Evolutionary conservation across 305 asterid genomes (phyloP).

Genomic region (Stenogyne calaminthoides): DNA sequence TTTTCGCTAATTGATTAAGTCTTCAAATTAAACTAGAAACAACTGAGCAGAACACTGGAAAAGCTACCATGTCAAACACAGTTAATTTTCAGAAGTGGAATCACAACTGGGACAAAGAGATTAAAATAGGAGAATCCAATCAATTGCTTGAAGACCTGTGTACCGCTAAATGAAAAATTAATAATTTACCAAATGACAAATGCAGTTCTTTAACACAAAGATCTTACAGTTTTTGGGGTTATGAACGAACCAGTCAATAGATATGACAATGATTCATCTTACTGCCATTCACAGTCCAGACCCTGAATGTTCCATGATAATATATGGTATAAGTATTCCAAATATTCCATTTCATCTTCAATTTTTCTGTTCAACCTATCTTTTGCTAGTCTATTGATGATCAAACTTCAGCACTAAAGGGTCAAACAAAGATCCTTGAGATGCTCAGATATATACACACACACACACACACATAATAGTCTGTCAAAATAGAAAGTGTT

Average conservation of each 20-base stretch:
- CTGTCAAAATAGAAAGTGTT: not conserved
- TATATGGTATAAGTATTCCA: not conserved
- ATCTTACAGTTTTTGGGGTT: not conserved
- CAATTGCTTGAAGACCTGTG: not conserved
- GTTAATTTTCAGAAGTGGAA: not conserved
- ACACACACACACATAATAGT: not conserved
- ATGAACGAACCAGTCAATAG: not conserved
- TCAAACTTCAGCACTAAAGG: not conserved
- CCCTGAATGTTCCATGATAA: conserved; percentile 7
- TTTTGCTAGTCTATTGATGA: not conserved
- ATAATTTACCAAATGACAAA: not conserved
- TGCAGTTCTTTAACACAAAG: not conserved
- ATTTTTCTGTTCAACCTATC: not conserved
- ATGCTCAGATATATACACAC: not conserved
- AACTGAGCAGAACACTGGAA: not conserved
- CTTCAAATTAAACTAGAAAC: not conserved
- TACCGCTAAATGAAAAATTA: not conserved
- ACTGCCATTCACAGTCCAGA: not conserved
- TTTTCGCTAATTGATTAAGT: conserved; percentile 4
- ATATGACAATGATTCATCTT: not conserved
- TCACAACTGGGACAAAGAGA: not conserved
- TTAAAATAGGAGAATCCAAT: not conserved
- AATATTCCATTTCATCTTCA: conserved; percentile 3
- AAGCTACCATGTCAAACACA: not conserved
- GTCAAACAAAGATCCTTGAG: not conserved